Base-by-base conservation (phyloP, 441 rosid species). In the Viola pubescens region DNA sequence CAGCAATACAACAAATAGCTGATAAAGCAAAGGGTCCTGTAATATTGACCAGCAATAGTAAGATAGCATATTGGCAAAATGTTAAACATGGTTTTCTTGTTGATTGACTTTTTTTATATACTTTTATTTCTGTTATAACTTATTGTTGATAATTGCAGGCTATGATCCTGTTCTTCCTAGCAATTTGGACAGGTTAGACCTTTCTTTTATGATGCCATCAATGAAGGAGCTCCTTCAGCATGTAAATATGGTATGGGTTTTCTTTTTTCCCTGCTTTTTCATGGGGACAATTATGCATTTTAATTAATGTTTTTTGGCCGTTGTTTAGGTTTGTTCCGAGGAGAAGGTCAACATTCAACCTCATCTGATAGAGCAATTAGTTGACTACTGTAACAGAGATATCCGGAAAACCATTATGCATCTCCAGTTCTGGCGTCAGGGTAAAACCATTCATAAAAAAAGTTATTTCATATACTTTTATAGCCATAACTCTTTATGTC, bases 371-470 rank as follows among this genome's bases (percentile, higher is more conserved):
- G 80, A 83, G 81, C 75, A 80, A 62, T 67, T 90, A 53, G 65
- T 82, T 67, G 73, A 64, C 66, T 68, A 51, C 65, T 82, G 82
- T 78, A 79, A 74, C 54, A 75, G 90, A 61, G 97, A 94, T 85
- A 87, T 84, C 58, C 79, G 95, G 65, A 90, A 81, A 80, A 73
- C 87, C 49, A 76, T 90, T 52, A 76, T 82, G 89, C 94, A 88
- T 67, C 81, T 86, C 65, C 97, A 90, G 63, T 88, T 90, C 79
- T 90, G 96, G 99, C 86, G 83, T 79, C 95, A 81, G 83, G 83
- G 86, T 58, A 75, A 77, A 69, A 73, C 61, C 69, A 37, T 54
- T 63, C 58, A 26, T 26, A 26, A 26, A 26, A 26, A 26, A 26
- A 26, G 34, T 26, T 26, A 26, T 26, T 26, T 26, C 34, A 26